Percentiles rank a stretch among this genome's conserved stretches.
Evolutionary conservation across 192 early-diverging fungal species (phyloP).

Genomic region (Coemansia sp.): DNA sequence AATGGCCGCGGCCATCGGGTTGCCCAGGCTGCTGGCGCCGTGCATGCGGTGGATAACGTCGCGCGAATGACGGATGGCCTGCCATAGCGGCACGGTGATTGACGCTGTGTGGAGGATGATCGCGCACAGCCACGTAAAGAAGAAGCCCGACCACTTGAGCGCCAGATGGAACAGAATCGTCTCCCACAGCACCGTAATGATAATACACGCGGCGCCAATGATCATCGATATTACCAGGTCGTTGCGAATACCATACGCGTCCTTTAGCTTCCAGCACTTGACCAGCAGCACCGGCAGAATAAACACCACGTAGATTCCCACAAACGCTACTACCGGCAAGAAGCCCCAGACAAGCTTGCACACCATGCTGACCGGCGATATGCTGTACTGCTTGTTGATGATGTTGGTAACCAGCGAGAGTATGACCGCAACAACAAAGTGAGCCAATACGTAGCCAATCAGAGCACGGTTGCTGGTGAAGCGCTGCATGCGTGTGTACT

Average conservation of each 20-base stretch:
- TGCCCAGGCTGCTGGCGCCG: conserved; percentile 25
- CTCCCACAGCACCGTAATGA: conserved; percentile 31
- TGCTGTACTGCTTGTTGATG: conserved; percentile 29
- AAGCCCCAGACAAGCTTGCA: conserved; percentile 39
- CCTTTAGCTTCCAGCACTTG: conserved; percentile 35
- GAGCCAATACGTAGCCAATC: conserved; percentile 9
- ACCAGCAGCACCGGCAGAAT: conserved; percentile 21
- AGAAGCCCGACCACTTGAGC: conserved; percentile 35
- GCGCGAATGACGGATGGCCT: conserved; percentile 33
- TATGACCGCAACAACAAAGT: conserved; percentile 9
- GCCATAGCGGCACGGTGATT: conserved; percentile 23
- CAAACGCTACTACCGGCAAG: conserved; percentile 10
- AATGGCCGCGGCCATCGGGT: conserved; percentile 25
- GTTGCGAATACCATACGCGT: conserved; percentile 45
- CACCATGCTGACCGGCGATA: conserved; percentile 19
- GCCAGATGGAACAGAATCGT: conserved; percentile 13
- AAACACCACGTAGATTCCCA: conserved; percentile 11
- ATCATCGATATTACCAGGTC: conserved; percentile 28
- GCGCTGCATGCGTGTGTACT: conserved; percentile 35
- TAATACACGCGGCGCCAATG: conserved; percentile 13
- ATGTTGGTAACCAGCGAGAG: conserved; percentile 41
- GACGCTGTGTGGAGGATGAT: conserved; percentile 22
- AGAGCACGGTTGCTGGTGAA: conserved; percentile 18
- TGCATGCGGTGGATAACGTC: conserved; percentile 36
- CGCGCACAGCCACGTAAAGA: conserved; percentile 33